A percentile compares a stretch with the other conserved stretches of the same genome.
Evolutionary conservation across 495 filamentous ascomycete species (phyloP).

Genomic region (Hypoxylon lienhwacheense): DNA sequence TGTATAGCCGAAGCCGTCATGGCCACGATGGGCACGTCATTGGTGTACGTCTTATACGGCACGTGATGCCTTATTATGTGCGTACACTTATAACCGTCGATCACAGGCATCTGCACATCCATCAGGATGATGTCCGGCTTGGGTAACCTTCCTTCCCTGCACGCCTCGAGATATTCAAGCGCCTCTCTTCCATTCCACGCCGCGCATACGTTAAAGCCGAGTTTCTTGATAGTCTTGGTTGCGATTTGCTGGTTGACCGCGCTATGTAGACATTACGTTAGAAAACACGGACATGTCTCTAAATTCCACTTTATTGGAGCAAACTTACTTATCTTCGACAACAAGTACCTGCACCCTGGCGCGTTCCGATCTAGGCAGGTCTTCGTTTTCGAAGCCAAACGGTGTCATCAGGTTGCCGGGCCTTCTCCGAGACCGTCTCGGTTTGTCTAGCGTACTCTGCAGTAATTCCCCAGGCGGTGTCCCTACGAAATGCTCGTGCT

Average conservation of each 20-base stretch:
- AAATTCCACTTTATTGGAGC: not conserved
- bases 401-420: constrained; percentile 37
- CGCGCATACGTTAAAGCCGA: constrained; percentile 70
- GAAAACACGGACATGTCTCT: constrained; percentile 5
- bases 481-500: constrained; percentile 46
- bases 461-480: constrained; percentile 33
- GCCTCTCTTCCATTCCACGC: constrained; percentile 78
- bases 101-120: constrained; percentile 84
- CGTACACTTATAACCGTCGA: constrained; percentile 78
- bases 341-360: constrained; percentile 64
- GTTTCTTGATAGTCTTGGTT: constrained; percentile 69
- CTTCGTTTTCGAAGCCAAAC: constrained; percentile 37
- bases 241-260: constrained; percentile 80
- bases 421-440: constrained; percentile 36
- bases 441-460: constrained; percentile 34
- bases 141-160: constrained; percentile 42
- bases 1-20: constrained; percentile 83
- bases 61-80: constrained; percentile 65
- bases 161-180: constrained; percentile 61
- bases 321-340: constrained; percentile 72
- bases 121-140: constrained; percentile 80
- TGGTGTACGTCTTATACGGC: constrained; percentile 56
- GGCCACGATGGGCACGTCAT: constrained; percentile 70
- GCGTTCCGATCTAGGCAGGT: constrained; percentile 51
- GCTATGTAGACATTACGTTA: constrained; percentile 37